Percentiles rank a stretch among this genome's conserved stretches.
Conservation (phyloP, 768 basidiomycete species). For the Russula sp. region DNA sequence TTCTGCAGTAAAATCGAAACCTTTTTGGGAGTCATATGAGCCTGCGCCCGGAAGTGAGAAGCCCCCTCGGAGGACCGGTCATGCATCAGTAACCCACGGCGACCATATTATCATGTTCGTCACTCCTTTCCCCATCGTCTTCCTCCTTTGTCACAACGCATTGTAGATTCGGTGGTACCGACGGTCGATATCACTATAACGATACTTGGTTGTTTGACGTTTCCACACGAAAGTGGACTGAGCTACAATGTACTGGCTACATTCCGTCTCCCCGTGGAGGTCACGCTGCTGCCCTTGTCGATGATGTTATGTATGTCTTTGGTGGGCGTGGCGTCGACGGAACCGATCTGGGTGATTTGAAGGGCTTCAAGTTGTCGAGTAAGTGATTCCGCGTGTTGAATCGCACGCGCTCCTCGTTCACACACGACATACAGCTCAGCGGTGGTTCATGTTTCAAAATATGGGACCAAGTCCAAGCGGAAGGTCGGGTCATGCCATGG, state of each 20-base stretch:
- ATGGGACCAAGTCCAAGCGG: conserved; percentile 96
- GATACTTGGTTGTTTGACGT: conserved; percentile 97
- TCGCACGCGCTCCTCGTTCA: not conserved
- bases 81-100: conserved; percentile 78
- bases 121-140: conserved; percentile 26
- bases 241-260: conserved; percentile 93
- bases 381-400: conserved; percentile 38
- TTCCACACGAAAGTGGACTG: conserved; percentile 77
- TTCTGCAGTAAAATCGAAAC: conserved; percentile 69
- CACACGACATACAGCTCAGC: conserved; percentile 62
- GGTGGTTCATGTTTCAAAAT: conserved; percentile 99
- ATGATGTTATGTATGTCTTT: conserved; percentile 97
- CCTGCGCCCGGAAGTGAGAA: conserved; percentile 51
- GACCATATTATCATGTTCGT: conserved; percentile 41
- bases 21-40: conserved; percentile 80
- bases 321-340: conserved; percentile 97
- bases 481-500: conserved; percentile 98
- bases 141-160: conserved; percentile 11
- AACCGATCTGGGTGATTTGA: conserved; percentile 89
- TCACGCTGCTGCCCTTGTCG: conserved; percentile 93
- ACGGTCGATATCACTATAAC: conserved; percentile 98
- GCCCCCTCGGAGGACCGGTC: conserved; percentile 87
- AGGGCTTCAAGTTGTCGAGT: conserved; percentile 98
- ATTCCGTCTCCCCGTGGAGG: conserved; percentile 95
- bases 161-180: conserved; percentile 92